A percentile compares a stretch with the other conserved stretches of the same genome.
phyloP scores from a whole-genome alignment of 129 eudicot species.

The Silybum marianum region DNA sequence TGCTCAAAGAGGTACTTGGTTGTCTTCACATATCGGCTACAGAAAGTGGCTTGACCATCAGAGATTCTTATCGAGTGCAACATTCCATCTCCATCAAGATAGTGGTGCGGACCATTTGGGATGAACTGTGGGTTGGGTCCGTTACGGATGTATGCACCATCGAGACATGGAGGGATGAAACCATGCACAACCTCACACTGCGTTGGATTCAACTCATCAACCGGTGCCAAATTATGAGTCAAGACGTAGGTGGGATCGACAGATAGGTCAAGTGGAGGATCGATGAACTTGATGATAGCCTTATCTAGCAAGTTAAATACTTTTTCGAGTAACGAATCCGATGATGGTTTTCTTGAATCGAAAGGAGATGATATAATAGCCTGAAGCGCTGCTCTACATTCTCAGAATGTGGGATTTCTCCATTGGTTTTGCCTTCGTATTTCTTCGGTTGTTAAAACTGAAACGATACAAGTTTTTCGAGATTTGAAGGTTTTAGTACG shows the following conservation, averaged over 20 bases:
- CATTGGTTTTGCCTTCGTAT: no score
- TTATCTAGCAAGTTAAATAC: not conserved
- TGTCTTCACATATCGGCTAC: not conserved
- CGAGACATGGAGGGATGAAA: not conserved
- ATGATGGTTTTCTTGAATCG: not conserved
- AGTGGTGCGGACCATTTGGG: not conserved
- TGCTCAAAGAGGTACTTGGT: not conserved
- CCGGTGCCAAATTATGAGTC: not conserved
- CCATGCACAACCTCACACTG: not conserved
- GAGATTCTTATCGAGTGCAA: not conserved
- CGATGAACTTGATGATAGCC: not conserved
- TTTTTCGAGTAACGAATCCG: not conserved
- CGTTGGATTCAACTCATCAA: not conserved
- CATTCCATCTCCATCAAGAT: not conserved
- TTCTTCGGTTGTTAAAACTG: no score
- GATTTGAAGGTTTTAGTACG: no score
- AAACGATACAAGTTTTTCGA: no score
- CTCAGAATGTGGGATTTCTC: no score
- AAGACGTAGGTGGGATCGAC: not conserved
- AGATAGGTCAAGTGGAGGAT: not conserved
- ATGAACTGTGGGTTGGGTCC: not conserved
- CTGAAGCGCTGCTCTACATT: no score
- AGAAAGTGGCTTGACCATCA: not conserved
- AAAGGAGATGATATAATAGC: not conserved
- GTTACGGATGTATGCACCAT: not conserved